A percentile compares a stretch with the other conserved stretches of the same genome.
These are phyloP conservation scores for Mycena vulgaris DNA, from an alignment of 768 basidiomycete species.

Conservation along the genomic window DNA sequence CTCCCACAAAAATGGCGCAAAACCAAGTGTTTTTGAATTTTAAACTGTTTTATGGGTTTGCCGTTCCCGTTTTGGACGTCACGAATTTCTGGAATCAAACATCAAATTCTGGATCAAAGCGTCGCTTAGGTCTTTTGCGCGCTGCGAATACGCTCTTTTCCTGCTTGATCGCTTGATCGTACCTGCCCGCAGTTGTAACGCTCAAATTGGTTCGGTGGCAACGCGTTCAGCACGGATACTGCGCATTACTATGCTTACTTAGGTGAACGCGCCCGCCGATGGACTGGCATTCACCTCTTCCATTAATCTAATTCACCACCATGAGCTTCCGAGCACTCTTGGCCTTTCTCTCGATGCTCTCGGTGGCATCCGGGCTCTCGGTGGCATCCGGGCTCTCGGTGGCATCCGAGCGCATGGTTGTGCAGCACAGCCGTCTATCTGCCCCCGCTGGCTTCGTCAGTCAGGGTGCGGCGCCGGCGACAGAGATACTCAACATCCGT, in stretches of 20 bases:
- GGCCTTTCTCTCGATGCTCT: constrained; percentile 23
- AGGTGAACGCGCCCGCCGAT: constrained; percentile 13
- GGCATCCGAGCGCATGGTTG: constrained; percentile 21
- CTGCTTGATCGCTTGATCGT: constrained; percentile 11
- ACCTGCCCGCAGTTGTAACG: constrained; percentile 14
- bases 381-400: constrained; percentile 16
- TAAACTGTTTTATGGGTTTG: constrained; percentile 12
- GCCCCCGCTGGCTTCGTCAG: constrained; percentile 23
- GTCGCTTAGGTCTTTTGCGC: constrained; percentile 17
- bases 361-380: constrained; percentile 20
- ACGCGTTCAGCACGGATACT: constrained; percentile 20
- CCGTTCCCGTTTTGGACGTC: constrained; percentile 10
- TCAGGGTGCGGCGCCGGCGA: constrained; percentile 24
- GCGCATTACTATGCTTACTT: constrained; percentile 8
- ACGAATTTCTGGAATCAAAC: constrained; percentile 15
- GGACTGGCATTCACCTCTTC: constrained; percentile 16
- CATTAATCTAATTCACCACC: constrained; percentile 23
- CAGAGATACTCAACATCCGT: constrained; percentile 14
- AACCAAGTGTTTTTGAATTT: constrained; percentile 17
- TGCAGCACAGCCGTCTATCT: constrained; percentile 21
- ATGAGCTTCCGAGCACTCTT: constrained; percentile 21
- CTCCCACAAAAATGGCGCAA: constrained; percentile 15
- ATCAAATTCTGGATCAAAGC: constrained; percentile 18
- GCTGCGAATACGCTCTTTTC: constrained; percentile 18
- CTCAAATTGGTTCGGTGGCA: constrained; percentile 25